Base-by-base conservation (phyloP, 78 protist species). In the Planoprotostelium fungivorum region DNA sequence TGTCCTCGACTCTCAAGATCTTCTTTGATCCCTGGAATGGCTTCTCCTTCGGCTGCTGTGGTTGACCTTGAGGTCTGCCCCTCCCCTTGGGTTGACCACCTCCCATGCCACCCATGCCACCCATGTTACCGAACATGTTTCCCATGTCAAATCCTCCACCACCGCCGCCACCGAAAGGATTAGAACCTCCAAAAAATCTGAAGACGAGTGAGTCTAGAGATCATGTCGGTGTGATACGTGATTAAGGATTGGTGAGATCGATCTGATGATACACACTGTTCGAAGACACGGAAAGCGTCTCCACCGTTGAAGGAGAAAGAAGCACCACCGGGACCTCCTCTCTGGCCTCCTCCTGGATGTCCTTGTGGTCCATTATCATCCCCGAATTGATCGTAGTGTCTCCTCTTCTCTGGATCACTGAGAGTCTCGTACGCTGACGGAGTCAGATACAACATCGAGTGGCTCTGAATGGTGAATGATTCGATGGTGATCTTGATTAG, bases 351-450 rank as follows among this genome's bases (percentile, higher is more conserved):
- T 28, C 89, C 86, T 35, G 86, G 83, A 29, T 90, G 87, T 36
- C 91, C 38, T 63, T 96, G 93, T 31, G 97, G 87, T 34, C 98
- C 98, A n/a, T n/a, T n/a, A 83, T 98, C 98, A 85, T 96, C 98
- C 83, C 99, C 99, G 63, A 91, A 85, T 88, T 88, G 94, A 85
- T 98, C 99, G 90, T 98, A 98, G 36, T 88, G 28, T 38, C 90
- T 29, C 1, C 99, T 63, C 91, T 97, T 97, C 38, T 96, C 92
- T 28, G 85, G 84, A 89, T 98, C 99, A 16, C 91, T 63, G 16
- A 98, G 95, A 9, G 96, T 92, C 35, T 98, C 99, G 87, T 97
- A 96, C 1, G 98, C 98, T 34, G 73, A 51, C 31, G 73, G 73
- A 16, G 73, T 51, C 73, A 51, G 73, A 51, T 51, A 16, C 5